A percentile compares a stretch with the other conserved stretches of the same genome.
phyloP scores from a whole-genome alignment of 2,329 filamentous ascomycete species.

The Hymenoscyphus infarciens region DNA sequence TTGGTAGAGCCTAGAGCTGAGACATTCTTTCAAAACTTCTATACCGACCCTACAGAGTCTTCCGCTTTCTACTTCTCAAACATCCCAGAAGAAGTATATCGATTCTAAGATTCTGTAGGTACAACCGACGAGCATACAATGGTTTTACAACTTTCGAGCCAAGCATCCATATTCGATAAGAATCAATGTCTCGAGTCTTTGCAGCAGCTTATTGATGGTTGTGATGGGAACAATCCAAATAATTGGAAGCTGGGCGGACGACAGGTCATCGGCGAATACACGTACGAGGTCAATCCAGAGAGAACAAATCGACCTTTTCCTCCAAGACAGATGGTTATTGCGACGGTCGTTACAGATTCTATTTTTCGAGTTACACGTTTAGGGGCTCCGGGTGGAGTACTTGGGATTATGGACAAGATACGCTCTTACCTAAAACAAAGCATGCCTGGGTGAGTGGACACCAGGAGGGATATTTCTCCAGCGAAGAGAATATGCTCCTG shows the following conservation, averaged over 20 bases:
- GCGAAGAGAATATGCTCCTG: background rate
- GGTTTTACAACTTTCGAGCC: background rate
- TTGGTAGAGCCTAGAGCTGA: no score
- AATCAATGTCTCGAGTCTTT: background rate
- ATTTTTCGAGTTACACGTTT: background rate
- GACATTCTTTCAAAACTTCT: no score
- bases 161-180: background rate
- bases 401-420: background rate
- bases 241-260: background rate
- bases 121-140: background rate
- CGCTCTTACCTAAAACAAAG: background rate
- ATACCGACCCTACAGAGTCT: no score
- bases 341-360: background rate
- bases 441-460: background rate
- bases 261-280: background rate
- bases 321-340: background rate
- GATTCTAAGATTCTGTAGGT: no score
- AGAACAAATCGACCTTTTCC: background rate
- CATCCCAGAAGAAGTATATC: no score
- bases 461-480: background rate
- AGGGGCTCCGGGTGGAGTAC: background rate
- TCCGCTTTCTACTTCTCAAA: no score
- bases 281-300: background rate
- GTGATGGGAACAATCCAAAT: background rate
- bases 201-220: background rate